Base-by-base conservation (phyloP, 1,284 basidiomycete genomes). In the Phenoliferia sp. region DNA sequence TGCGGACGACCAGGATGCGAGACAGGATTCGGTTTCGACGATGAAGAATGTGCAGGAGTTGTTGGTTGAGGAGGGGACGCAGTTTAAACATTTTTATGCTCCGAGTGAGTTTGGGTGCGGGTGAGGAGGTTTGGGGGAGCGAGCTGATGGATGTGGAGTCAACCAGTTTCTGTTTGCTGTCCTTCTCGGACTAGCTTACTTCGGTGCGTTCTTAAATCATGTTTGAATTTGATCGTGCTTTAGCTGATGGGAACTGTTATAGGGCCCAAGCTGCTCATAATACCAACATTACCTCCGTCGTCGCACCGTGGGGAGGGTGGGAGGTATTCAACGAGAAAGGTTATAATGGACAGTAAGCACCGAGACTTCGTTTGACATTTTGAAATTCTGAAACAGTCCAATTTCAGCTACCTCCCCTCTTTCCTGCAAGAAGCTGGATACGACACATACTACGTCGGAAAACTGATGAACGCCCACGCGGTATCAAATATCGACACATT, bases 401-500 rank as follows among this genome's bases (percentile, higher is more conserved):
- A 50, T 0, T n/a, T 22, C 54, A 67, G 63, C 60, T 75, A 75
- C 35, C 68, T 79, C 1, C 75, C 75, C 28, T 71, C 73, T 63
- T 77, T 74, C 56, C 66, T 78, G 0, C 76, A 77, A 65, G 52
- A 64, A 0, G 75, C 71, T 0, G 76, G 77, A 1, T 79, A 77
- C 67, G 66, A 65, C 57, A 78, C 77, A 0, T 75, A 71, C 62
- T 79, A 78, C 68, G 69, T 69, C 0, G 78, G 78, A 34, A 79
- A 79, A 67, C 66, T 75, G 10, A 77, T 78, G 77, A 78, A 78
- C 59, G 76, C 68, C 35, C 75, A 77, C 63, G 75, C 66, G 0
- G 71, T 66, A 1, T 52, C 65, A 9, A 77, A 77, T 59, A 73
- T 71, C 62, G 73, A 72, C 36, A 22, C 57, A 1, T 59, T 74